Percentiles rank a stretch among this genome's conserved stretches.
Evolutionary conservation across 805 yeast species (phyloP).

Genomic region (Suhomyces pyralidae): DNA sequence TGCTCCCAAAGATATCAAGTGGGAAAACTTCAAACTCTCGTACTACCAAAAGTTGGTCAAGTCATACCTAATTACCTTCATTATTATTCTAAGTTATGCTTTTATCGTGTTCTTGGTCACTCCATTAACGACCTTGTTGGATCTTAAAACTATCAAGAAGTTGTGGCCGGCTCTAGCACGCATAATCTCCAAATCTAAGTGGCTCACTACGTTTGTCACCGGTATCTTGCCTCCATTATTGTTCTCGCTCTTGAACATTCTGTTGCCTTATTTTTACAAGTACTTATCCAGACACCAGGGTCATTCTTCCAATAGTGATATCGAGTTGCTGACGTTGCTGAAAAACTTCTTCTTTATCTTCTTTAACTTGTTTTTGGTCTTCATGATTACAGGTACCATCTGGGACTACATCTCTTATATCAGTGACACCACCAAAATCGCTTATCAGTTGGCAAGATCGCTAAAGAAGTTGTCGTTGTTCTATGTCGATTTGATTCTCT

Average conservation of each 20-base stretch:
- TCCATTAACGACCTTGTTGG: constrained; percentile 55
- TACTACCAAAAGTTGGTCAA: constrained; percentile 35
- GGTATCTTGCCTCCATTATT: constrained; percentile 62
- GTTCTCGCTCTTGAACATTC: constrained; percentile 51
- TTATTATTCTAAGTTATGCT: constrained; percentile 49
- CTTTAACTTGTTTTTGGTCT: constrained; percentile 59
- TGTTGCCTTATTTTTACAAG: constrained; percentile 54
- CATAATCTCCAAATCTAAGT: constrained; percentile 47
- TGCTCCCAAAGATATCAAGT: constrained; percentile 45
- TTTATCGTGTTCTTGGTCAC: constrained; percentile 54
- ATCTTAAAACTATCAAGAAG: constrained; percentile 52
- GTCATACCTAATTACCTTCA: constrained; percentile 39
- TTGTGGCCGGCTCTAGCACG: constrained; percentile 60
- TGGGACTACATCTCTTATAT: constrained; percentile 57
- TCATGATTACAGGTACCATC: constrained; percentile 59
- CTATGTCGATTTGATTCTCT: constrained; percentile 58
- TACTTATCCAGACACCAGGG: constrained; percentile 52
- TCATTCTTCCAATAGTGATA: constrained; percentile 53
- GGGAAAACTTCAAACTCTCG: constrained; percentile 46
- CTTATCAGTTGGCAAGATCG: constrained; percentile 52
- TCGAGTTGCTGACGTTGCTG: constrained; percentile 53
- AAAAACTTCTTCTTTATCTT: constrained; percentile 61
- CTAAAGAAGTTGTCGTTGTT: constrained; percentile 51
- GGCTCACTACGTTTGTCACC: constrained; percentile 54
- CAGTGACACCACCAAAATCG: constrained; percentile 58